Evolutionary conservation across 768 basidiomycete species (phyloP).

Genomic region (Mycena galopus): DNA sequence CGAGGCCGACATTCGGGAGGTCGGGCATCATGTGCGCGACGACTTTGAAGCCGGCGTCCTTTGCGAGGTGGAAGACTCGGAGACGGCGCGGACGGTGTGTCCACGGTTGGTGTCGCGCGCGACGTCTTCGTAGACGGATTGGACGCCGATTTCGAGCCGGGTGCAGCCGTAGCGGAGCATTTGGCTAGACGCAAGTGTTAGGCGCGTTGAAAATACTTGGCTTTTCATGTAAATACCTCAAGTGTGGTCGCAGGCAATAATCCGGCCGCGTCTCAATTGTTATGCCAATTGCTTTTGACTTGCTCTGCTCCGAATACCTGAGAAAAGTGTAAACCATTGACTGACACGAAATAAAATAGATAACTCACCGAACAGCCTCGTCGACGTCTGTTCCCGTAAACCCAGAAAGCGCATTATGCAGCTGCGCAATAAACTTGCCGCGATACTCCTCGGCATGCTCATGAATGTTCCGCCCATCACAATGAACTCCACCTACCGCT

Average conservation of each 20-base stretch:
- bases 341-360: background rate
- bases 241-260: slow-evolving; percentile 96
- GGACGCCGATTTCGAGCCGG: slow-evolving; percentile 97
- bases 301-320: slow-evolving; percentile 95
- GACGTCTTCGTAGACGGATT: slow-evolving; percentile 99
- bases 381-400: slow-evolving; percentile 95
- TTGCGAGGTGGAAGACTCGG: slow-evolving; percentile 98
- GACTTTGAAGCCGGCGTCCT: slow-evolving; percentile 99
- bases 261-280: slow-evolving; percentile 99
- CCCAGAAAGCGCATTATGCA: slow-evolving; percentile 97
- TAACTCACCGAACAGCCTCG: slow-evolving; percentile 86
- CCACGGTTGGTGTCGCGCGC: slow-evolving; percentile 99
- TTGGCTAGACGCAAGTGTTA: slow-evolving; percentile 67
- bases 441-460: slow-evolving; percentile 99
- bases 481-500: slow-evolving; percentile 83
- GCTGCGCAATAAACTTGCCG: slow-evolving; percentile 91
- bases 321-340: background rate
- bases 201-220: background rate
- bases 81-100: slow-evolving; percentile 97
- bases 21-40: slow-evolving; percentile 99
- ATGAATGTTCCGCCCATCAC: slow-evolving; percentile 99
- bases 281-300: slow-evolving; percentile 98
- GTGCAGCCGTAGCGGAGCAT: slow-evolving; percentile 99
- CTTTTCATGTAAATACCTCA: slow-evolving; percentile 79
- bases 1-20: slow-evolving; percentile 96